A percentile compares a stretch with the other conserved stretches of the same genome.
phyloP scores from a whole-genome alignment of 2,329 filamentous ascomycete species.

The Tolypocladium tropicale region DNA sequence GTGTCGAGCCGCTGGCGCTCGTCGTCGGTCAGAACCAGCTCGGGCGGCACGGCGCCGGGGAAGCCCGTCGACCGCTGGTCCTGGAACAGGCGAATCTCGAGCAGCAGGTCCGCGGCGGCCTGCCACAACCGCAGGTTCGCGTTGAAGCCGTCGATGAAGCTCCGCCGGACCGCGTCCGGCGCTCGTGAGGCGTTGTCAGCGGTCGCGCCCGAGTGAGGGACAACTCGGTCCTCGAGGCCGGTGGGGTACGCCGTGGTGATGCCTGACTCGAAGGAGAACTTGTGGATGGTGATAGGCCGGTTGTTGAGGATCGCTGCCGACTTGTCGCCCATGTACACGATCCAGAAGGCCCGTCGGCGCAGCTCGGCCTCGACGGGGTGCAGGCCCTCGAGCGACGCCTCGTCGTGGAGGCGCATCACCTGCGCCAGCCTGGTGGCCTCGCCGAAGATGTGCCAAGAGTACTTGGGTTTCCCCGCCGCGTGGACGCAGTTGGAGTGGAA shows the following conservation, averaged over 20 bases:
- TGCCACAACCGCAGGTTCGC: slow-evolving; percentile 30
- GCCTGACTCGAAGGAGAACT: slow-evolving; percentile 28
- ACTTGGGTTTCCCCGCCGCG: slow-evolving; percentile 28
- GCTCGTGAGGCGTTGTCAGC: slow-evolving; percentile 4
- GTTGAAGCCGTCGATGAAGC: slow-evolving; percentile 29
- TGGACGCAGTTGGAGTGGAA: slow-evolving; percentile 36
- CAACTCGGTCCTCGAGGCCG: slow-evolving; percentile 16
- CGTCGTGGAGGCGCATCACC: slow-evolving; percentile 31
- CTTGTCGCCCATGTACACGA: slow-evolving; percentile 29
- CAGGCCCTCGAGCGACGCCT: slow-evolving; percentile 23
- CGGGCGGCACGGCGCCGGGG: neutral
- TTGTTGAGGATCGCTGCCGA: slow-evolving; percentile 28
- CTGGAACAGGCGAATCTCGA: slow-evolving; percentile 23
- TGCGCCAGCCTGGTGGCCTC: slow-evolving; percentile 31
- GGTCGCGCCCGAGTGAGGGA: slow-evolving; percentile 1
- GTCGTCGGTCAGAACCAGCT: slow-evolving; percentile 8
- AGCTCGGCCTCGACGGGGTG: slow-evolving; percentile 26
- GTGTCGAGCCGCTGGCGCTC: slow-evolving; percentile 22
- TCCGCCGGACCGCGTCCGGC: slow-evolving; percentile 9
- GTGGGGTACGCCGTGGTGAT: slow-evolving; percentile 25
- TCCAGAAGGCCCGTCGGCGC: slow-evolving; percentile 26
- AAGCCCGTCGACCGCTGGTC: slow-evolving; percentile 10
- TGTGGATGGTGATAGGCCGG: slow-evolving; percentile 31
- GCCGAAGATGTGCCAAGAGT: slow-evolving; percentile 35
- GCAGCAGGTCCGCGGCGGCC: slow-evolving; percentile 25